phyloP scores from a whole-genome alignment of 2,329 filamentous ascomycete species.

The Cordyceps fumosorosea region DNA sequence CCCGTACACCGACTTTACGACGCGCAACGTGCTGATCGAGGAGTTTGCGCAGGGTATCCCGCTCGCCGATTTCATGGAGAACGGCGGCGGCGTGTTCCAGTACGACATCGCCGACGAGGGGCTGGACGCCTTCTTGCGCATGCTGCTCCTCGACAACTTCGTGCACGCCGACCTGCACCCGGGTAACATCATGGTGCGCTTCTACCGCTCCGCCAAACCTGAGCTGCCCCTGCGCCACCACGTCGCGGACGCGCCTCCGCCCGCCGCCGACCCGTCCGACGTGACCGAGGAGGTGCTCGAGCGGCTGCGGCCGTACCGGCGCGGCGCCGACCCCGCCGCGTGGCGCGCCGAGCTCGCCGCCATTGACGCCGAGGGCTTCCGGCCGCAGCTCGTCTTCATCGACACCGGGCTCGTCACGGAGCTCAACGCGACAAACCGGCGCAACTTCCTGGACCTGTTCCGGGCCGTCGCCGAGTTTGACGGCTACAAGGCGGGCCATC shows the following conservation, averaged over 20 bases:
- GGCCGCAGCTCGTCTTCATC: slow-evolving; percentile 94
- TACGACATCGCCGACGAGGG: slow-evolving; percentile 92
- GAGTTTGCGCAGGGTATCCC: slow-evolving; percentile 95
- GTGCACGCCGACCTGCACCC: slow-evolving; percentile 94
- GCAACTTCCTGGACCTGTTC: slow-evolving; percentile 93
- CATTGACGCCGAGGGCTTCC: slow-evolving; percentile 81
- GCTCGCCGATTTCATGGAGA: slow-evolving; percentile 80
- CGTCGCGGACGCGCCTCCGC: slow-evolving; percentile 24
- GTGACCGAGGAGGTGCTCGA: slow-evolving; percentile 83
- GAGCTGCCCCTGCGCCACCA: slow-evolving; percentile 21
- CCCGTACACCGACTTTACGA: slow-evolving; percentile 87
- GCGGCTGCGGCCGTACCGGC: slow-evolving; percentile 63
- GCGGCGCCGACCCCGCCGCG: slow-evolving; percentile 54
- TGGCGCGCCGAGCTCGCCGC: slow-evolving; percentile 71
- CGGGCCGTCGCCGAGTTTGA: slow-evolving; percentile 94
- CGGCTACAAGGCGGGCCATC: slow-evolving; percentile 85
- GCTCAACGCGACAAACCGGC: slow-evolving; percentile 76
- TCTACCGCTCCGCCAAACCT: slow-evolving; percentile 72
- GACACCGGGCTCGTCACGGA: slow-evolving; percentile 94
- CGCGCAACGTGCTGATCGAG: slow-evolving; percentile 85
- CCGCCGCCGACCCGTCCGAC: slow-evolving; percentile 52
- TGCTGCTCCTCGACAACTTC: slow-evolving; percentile 96
- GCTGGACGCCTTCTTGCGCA: slow-evolving; percentile 89
- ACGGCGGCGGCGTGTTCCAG: slow-evolving; percentile 87
- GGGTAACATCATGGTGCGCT: slow-evolving; percentile 98